Evolutionary conservation across 108 stramenopile genomes (phyloP).

Genomic region (Conticribra guillardii): DNA sequence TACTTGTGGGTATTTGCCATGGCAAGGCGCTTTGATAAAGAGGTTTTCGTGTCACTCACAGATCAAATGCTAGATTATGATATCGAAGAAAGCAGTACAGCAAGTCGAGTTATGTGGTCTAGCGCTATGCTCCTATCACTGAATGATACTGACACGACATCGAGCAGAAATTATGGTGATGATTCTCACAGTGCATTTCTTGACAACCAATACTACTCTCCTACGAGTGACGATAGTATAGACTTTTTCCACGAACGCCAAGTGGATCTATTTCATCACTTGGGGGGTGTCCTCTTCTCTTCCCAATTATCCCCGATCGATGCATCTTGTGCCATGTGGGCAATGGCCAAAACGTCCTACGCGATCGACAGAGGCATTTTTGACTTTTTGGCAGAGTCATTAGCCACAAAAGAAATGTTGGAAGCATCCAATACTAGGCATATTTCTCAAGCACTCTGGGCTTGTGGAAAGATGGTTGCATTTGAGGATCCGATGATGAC

Average conservation of each 20-base stretch:
- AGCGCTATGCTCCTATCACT: conserved; percentile 44
- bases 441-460: conserved; percentile 70
- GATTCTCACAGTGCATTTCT: background rate
- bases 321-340: conserved; percentile 62
- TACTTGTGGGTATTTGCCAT: conserved; percentile 60
- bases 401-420: conserved; percentile 42
- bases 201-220: background rate
- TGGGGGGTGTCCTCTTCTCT: conserved; percentile 52
- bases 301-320: conserved; percentile 57
- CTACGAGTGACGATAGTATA: background rate
- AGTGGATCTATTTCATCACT: conserved; percentile 56
- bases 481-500: conserved; percentile 26
- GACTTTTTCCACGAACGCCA: conserved; percentile 21
- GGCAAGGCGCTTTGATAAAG: conserved; percentile 48
- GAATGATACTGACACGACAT: conserved; percentile 1
- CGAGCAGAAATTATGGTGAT: too few species aligned
- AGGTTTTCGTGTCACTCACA: conserved; percentile 41
- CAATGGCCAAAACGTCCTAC: conserved; percentile 71
- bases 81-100: conserved; percentile 42
- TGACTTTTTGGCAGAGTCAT: conserved; percentile 59
- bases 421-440: conserved; percentile 47
- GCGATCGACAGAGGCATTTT: conserved; percentile 71
- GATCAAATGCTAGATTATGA: conserved; percentile 54
- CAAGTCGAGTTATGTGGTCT: conserved; percentile 67
- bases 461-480: conserved; percentile 71